phyloP scores from a whole-genome alignment of 2,329 filamentous ascomycete genomes.

The Aspergillus thermomutatus region DNA sequence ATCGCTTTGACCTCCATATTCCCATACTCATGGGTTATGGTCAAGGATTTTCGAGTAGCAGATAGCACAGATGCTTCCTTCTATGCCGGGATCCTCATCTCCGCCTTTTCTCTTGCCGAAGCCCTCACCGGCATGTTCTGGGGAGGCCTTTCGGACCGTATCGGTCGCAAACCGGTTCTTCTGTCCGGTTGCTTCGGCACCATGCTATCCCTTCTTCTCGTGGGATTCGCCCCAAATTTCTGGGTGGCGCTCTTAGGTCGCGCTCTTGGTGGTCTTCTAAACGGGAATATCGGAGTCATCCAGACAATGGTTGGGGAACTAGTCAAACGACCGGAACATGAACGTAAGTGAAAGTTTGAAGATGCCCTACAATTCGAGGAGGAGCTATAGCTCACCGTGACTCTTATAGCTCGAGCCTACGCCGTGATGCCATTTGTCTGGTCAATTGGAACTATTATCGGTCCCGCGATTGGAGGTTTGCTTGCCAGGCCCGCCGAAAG shows the following conservation, averaged over 20 bases:
- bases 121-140: slow-evolving; percentile 82
- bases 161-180: slow-evolving; percentile 82
- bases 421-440: slow-evolving; percentile 94
- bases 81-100: slow-evolving; percentile 84
- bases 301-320: slow-evolving; percentile 92
- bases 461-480: slow-evolving; percentile 74
- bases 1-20: slow-evolving; percentile 92
- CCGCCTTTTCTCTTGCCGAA: slow-evolving; percentile 79
- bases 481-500: slow-evolving; percentile 75
- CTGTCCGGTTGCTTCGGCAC: slow-evolving; percentile 79
- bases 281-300: slow-evolving; percentile 88
- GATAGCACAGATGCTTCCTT: slow-evolving; percentile 73
- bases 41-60: slow-evolving; percentile 71
- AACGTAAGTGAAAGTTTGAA: slow-evolving; percentile 58
- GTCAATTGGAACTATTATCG: slow-evolving; percentile 85
- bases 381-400: slow-evolving; percentile 8
- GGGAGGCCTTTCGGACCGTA: slow-evolving; percentile 76
- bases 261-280: slow-evolving; percentile 74
- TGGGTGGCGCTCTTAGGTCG: slow-evolving; percentile 77
- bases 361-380: neutral
- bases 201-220: slow-evolving; percentile 75
- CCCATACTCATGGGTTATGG: slow-evolving; percentile 83
- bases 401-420: slow-evolving; percentile 68
- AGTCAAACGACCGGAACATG: slow-evolving; percentile 77
- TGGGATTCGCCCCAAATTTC: slow-evolving; percentile 79